phyloP scores from a whole-genome alignment of 1,284 basidiomycete genomes.

The Limonomyces culmigenus region DNA sequence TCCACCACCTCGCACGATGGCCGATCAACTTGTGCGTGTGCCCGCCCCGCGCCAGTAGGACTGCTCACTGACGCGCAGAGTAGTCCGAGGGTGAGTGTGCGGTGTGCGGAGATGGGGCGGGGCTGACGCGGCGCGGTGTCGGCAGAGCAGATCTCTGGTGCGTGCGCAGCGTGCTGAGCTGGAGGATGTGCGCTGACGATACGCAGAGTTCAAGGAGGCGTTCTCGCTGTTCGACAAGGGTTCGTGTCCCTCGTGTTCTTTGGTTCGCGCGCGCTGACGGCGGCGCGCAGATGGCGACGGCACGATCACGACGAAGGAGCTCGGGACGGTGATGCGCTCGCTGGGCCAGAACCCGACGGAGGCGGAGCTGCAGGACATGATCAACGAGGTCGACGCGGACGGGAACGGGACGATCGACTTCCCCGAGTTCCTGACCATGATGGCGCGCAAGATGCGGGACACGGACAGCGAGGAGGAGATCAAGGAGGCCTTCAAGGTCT shows the following conservation, averaged over 20 bases:
- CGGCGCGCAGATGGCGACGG: slow-evolving; percentile 96
- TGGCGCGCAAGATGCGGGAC: slow-evolving; percentile 93
- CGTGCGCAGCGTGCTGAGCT: slow-evolving; percentile 8
- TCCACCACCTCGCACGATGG: too few relatives aligned
- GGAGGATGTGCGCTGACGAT: slow-evolving; percentile 4
- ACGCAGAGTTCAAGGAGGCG: slow-evolving; percentile 72
- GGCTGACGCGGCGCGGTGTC: slow-evolving; percentile 1
- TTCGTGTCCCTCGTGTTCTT: slow-evolving; percentile 17
- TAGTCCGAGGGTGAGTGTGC: slow-evolving; percentile 48
- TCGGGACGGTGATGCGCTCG: slow-evolving; percentile 94
- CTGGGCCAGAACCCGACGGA: slow-evolving; percentile 95
- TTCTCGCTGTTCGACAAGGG: slow-evolving; percentile 91
- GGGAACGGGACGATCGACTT: slow-evolving; percentile 90
- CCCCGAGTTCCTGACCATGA: slow-evolving; percentile 89
- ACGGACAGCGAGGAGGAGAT: slow-evolving; percentile 73
- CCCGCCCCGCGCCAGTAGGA: slow-evolving; percentile 1
- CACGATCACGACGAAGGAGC: slow-evolving; percentile 90
- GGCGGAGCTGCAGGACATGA: slow-evolving; percentile 93
- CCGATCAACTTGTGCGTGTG: slow-evolving; percentile 47
- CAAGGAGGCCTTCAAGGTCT: slow-evolving; percentile 70
- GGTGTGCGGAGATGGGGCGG: slow-evolving; percentile 1
- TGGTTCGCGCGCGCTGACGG: slow-evolving; percentile 1
- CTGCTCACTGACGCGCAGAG: slow-evolving; percentile 7
- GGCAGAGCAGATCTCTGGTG: slow-evolving; percentile 55
- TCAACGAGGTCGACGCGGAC: slow-evolving; percentile 78